Evolutionary conservation across 345 rosid species (phyloP).

Genomic region (Isatis tinctoria): DNA sequence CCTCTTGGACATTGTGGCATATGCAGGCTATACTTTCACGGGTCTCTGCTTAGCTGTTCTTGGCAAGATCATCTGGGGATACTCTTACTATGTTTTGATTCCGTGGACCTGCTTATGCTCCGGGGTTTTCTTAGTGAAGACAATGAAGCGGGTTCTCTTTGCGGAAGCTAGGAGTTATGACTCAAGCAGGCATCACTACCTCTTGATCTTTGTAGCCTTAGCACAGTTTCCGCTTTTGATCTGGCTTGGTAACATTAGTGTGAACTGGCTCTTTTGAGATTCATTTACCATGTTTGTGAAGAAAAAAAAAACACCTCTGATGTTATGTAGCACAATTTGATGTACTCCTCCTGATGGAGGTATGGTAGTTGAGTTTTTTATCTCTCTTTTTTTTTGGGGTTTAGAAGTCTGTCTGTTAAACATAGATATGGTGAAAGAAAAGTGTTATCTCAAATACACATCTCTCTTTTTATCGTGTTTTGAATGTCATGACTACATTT

Average conservation of each 20-base stretch:
- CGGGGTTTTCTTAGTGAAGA: slow-evolving; percentile 90
- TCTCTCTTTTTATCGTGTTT: not conserved
- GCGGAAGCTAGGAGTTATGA: slow-evolving; percentile 84
- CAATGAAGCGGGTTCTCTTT: slow-evolving; percentile 88
- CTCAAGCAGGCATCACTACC: slow-evolving; percentile 85
- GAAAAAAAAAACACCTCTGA: slow-evolving; percentile 21
- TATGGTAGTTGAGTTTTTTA: slow-evolving; percentile 13
- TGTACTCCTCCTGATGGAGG: not conserved
- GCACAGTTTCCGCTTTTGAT: slow-evolving; percentile 81
- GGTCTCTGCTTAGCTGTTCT: slow-evolving; percentile 74
- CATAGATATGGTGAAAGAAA: slow-evolving; percentile 16
- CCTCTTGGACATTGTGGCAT: slow-evolving; percentile 81
- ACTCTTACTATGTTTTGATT: slow-evolving; percentile 73
- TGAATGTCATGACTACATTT: slow-evolving; percentile 8
- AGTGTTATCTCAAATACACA: slow-evolving; percentile 7
- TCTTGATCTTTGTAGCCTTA: slow-evolving; percentile 78
- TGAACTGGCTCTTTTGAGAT: slow-evolving; percentile 74
- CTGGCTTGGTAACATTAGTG: slow-evolving; percentile 92
- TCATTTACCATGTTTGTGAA: slow-evolving; percentile 17
- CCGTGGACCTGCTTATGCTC: slow-evolving; percentile 81
- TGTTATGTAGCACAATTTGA: slow-evolving; percentile 24
- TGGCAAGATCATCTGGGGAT: slow-evolving; percentile 65
- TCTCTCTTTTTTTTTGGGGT: not conserved
- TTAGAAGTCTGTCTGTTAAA: slow-evolving; percentile 4
- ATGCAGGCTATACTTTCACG: slow-evolving; percentile 77